Conservation (phyloP, 1,284 basidiomycete genomes). For the Bondarzewia mesenterica region DNA sequence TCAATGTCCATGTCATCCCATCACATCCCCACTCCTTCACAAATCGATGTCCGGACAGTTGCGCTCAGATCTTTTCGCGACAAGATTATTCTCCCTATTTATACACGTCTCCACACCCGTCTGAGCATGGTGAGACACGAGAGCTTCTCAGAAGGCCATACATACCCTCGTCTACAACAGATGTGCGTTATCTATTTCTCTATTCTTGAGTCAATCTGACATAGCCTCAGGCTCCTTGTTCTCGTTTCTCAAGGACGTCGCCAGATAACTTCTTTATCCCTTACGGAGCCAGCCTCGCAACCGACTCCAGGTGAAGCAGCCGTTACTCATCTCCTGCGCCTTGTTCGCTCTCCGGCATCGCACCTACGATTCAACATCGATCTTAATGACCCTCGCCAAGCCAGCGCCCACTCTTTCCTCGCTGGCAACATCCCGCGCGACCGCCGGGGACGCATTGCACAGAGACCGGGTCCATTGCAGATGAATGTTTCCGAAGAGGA, state of each 20-base stretch:
- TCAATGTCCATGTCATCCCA: constrained; percentile 26
- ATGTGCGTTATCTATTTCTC: constrained; percentile 33
- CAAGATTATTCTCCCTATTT: constrained; percentile 63
- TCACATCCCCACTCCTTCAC: constrained; percentile 21
- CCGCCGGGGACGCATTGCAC: constrained; percentile 64
- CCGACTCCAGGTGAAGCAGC: constrained; percentile 56
- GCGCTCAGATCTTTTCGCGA: constrained; percentile 80
- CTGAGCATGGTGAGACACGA: constrained; percentile 47
- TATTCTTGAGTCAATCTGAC: background rate
- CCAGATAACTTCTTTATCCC: constrained; percentile 40
- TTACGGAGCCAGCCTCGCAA: constrained; percentile 43
- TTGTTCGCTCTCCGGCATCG: constrained; percentile 39
- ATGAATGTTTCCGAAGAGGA: constrained; percentile 8
- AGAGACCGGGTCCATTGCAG: constrained; percentile 21
- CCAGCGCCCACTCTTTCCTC: constrained; percentile 57
- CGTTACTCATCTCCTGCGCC: constrained; percentile 51
- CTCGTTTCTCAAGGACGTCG: constrained; percentile 57
- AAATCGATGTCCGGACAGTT: constrained; percentile 75
- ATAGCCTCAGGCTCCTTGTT: constrained; percentile 57
- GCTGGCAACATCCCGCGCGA: constrained; percentile 66
- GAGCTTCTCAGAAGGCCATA: constrained; percentile 33
- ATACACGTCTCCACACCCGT: constrained; percentile 43
- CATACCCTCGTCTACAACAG: constrained; percentile 62
- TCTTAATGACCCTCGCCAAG: constrained; percentile 21
- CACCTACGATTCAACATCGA: constrained; percentile 17